These are phyloP conservation scores for Cryphonectria carpinicola DNA, from an alignment of 2,329 filamentous ascomycete genomes.

Conservation along the genomic window DNA sequence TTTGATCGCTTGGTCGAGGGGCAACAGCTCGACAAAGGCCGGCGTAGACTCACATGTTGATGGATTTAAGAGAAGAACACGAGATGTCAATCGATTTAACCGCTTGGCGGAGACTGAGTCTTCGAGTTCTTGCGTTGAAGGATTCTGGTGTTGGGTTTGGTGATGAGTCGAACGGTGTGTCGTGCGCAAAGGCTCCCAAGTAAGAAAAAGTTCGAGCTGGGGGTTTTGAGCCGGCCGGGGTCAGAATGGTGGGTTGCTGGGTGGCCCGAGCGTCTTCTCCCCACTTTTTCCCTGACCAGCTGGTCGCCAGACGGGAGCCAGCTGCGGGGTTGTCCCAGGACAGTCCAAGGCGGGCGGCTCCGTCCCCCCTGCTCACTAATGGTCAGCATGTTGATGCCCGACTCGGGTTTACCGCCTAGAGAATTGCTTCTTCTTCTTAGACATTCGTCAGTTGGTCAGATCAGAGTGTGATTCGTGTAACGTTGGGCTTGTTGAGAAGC, in stretches of 20 bases:
- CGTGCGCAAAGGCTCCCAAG: constrained; percentile 8
- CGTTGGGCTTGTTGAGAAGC: neutral
- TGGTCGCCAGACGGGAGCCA: constrained; percentile 2
- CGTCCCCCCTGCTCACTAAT: neutral
- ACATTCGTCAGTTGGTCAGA: neutral
- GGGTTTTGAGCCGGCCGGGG: constrained; percentile 34
- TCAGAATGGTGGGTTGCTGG: constrained; percentile 23
- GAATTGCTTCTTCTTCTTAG: neutral
- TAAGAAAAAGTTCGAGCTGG: constrained; percentile 34
- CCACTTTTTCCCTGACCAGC: neutral
- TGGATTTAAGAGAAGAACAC: constrained; percentile 60
- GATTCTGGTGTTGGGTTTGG: constrained; percentile 23
- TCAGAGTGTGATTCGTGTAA: neutral
- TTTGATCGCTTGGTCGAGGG: neutral
- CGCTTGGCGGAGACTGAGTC: constrained; percentile 99
- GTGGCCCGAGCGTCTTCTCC: constrained; percentile 6
- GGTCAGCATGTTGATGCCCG: neutral
- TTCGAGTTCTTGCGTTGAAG: constrained; percentile 74
- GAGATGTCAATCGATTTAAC: constrained; percentile 99
- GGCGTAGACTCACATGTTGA: constrained; percentile 29
- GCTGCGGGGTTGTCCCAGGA: neutral
- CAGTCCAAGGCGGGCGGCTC: neutral
- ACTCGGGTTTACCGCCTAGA: neutral
- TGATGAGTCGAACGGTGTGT: constrained; percentile 37
- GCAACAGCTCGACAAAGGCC: constrained; percentile 4